Base-by-base conservation (phyloP, 2,329 filamentous ascomycete species). In the Diaporthe amygdali region DNA sequence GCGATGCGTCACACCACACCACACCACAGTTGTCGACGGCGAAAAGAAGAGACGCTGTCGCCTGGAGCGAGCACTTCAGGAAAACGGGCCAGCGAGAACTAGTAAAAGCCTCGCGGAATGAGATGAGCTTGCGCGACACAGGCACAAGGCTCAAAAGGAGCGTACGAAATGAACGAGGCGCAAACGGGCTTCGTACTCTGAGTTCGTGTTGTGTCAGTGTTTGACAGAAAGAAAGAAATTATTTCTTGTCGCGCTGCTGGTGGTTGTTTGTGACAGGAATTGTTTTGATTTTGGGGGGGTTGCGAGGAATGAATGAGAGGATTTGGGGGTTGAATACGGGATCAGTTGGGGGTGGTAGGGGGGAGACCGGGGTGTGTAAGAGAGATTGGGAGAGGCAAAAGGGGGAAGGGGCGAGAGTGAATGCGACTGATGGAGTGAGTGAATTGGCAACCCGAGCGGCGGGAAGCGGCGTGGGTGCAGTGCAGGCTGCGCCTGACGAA, bases 11-110 rank as follows among this genome's bases (percentile, higher is more conserved):
- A 63, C 51, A 67, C 61, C 68, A 68, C 68, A 63, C 39, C 66
- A 51, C 47, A 49, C 39, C 34, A 66, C 46, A 25, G 34, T 41
- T 44, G 37, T 71, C 46, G 49, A 47, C 30, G 27, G 66, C 66
- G 52, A 59, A 39, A n/a, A 47, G 44, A 51, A 68, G 41, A 39
- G 59, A 46, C n/a, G 59, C 44, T 49, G 59, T 41, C 41, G 37
- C 44, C 54, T 41, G 25, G n/a, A 46, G 32, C 22, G 52, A 68
- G 25, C 52, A 46, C 25, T 22, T 51, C 22, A 54, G 67, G 22
- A 67, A 66, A 47, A 59, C 63, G 52, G 68, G 49, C 39, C 39
- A 59, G 79, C 84, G 84, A 88, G 82, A 81, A 82, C 86, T 87
- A 88, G 79, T 80, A 73, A 87, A 81, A 82, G 80, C 77, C 79